Percentiles rank a stretch among this genome's conserved stretches.
phyloP scores from a whole-genome alignment of 2,329 filamentous ascomycete species.

The Ceratocystis albifundus region DNA sequence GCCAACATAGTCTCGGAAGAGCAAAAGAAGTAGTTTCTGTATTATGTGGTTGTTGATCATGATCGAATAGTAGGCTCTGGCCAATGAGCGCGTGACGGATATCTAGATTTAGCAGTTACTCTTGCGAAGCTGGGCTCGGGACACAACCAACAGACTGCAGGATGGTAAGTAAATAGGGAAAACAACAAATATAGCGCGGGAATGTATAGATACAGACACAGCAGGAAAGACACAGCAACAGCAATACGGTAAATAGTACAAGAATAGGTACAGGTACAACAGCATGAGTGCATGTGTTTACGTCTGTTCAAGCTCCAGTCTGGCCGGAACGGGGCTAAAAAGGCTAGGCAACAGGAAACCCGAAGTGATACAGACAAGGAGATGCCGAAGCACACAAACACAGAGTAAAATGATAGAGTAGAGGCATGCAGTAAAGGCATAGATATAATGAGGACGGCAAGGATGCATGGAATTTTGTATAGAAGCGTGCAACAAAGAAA shows the following conservation, averaged over 20 bases:
- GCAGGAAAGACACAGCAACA: not conserved
- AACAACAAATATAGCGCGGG: not conserved
- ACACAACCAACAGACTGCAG: not conserved
- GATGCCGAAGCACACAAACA: not conserved
- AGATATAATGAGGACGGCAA: not conserved
- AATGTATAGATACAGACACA: not conserved
- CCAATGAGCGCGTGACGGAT: not conserved
- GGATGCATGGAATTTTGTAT: not conserved
- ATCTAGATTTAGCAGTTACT: not conserved
- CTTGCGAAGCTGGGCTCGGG: too few relatives aligned
- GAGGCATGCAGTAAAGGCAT: not conserved
- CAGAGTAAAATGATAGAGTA: not conserved
- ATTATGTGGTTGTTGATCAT: not conserved
- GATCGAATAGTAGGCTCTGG: not conserved
- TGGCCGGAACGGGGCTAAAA: slow-evolving; percentile 1
- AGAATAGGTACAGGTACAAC: slow-evolving; percentile 4
- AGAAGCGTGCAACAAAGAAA: not conserved
- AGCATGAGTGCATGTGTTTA: not conserved
- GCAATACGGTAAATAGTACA: not conserved
- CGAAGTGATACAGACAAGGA: slow-evolving; percentile 13
- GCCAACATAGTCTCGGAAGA: slow-evolving; percentile 1
- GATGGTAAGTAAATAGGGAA: not conserved
- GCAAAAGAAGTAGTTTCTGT: not conserved
- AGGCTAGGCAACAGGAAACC: not conserved
- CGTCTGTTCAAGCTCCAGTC: not conserved